Base-by-base conservation (phyloP, 768 basidiomycete genomes). In the Phanerodontia chrysosporium region DNA sequence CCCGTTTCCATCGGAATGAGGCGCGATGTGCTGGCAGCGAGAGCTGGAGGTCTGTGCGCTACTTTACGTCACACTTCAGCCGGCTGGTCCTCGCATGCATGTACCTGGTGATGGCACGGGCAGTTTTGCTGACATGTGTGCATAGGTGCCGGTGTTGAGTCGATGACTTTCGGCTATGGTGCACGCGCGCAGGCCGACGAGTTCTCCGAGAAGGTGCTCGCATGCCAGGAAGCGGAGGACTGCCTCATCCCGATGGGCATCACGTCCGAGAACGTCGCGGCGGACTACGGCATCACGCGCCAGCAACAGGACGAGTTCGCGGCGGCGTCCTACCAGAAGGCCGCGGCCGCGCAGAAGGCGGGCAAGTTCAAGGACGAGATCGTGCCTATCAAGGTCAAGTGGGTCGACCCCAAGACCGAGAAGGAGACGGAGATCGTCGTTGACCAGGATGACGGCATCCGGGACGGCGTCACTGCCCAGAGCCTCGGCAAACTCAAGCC, bases 221-320 rank as follows among this genome's bases (percentile, higher is more conserved):
- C 77, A 32, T 84, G 80, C 73, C 75, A 83, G 64, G 86, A 89
- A 64, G 83, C 92, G 2, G 82, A 82, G 58, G 92, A 95, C 75
- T 94, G 92, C 69, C 78, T 89, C 27, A 76, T 91, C 58, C 92
- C 92, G 45, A 93, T 93, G 91, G 95, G 94, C 35, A 86, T 95
- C 76, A 95, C 95, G 21, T 92, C 90, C n/a, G 93, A 95, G 77
- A 94, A 94, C 70, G 92, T 95, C 63, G 91, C 94, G 13, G 70
- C 78, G 51, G 85, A 92, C 57, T 95, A 81, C 72, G 76, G 78
- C 59, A 83, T 96, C 70, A 77, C 87, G 28, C 88, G 95, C 55
- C 77, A 79, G 49, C 74, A 72, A n/a, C 92, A 95, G 74, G 95
- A 96, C 76, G 81, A 78, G 57, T 95, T 95, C 66, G 86, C 94